Base-by-base conservation (phyloP, 805 yeast species). In the Zygosaccharomyces lentus region DNA sequence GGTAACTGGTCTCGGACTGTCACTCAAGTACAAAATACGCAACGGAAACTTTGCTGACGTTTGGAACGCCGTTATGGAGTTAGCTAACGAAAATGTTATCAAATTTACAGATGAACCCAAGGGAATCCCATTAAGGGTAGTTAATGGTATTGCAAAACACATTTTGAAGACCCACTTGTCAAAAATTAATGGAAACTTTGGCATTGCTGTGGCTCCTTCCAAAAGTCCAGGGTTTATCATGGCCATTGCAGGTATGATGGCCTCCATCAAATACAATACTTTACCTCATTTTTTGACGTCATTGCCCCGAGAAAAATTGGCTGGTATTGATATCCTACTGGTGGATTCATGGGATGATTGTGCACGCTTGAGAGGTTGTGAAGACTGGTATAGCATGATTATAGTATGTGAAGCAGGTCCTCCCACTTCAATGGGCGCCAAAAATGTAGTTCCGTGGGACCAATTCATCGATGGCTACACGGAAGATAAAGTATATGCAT, bases 31-130 rank as follows among this genome's bases (percentile, higher is more conserved):
- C 61, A 77, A 76, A 51, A 59, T 84, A 17, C 71, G 96, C 54
- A 83, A 85, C 61, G 96, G 96, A 2, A 81, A 78, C 53, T 61
- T 87, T 47, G 74, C 77, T 50, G 96, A 87, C 67, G 60, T 87
- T 3, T 87, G 93, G 90, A 76, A 72, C 44, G 66, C 81, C 10
- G 73, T 76, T 9, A 58, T 68, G 62, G 59, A 61, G 29, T 58
- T 61, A 15, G 52, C 61, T 27, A 35, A 40, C 2, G 31, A 42
- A 4, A 58, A 44, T 27, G 43, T 25, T 4, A 51, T 64, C 8
- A 50, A 54, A 13, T 55, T 70, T 9, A 48, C 49, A 31, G 55
- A 67, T 31, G 55, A 55, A 12, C 56, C 56, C 30, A 58, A 38
- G 26, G 34, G 35, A 2, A 31, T 40, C 23, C 32, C 51, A 2